These are phyloP conservation scores for Huntiella decipiens DNA, from an alignment of 2,329 filamentous ascomycete genomes.

Conservation along the genomic window DNA sequence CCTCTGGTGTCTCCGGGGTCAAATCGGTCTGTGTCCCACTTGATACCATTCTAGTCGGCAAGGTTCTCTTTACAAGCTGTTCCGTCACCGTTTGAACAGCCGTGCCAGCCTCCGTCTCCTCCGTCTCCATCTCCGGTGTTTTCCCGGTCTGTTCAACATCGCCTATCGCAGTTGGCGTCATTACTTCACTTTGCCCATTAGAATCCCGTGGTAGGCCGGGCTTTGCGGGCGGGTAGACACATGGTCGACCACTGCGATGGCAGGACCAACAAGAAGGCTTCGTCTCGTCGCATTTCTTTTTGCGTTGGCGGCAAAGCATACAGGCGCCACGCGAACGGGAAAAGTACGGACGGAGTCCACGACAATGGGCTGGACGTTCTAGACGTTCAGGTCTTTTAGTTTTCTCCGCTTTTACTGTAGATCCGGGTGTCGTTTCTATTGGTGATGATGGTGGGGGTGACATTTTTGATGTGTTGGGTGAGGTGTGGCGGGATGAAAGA, in stretches of 20 bases:
- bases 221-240: slow-evolving; percentile 8
- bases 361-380: slow-evolving; percentile 8
- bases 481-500: too few species aligned
- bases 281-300: slow-evolving; percentile 19
- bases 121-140: not conserved
- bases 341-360: slow-evolving; percentile 9
- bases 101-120: not conserved
- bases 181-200: not conserved
- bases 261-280: slow-evolving; percentile 14
- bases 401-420: too few species aligned
- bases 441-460: too few species aligned
- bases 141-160: not conserved
- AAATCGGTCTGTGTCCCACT: slow-evolving; percentile 7
- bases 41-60: slow-evolving; percentile 3
- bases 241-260: slow-evolving; percentile 9
- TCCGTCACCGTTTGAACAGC: not conserved
- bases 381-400: not conserved
- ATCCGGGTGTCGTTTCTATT: too few species aligned
- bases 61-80: too few species aligned
- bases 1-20: not conserved
- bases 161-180: too few species aligned
- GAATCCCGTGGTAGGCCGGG: not conserved
- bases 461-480: too few species aligned
- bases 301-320: slow-evolving; percentile 18
- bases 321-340: slow-evolving; percentile 14